A percentile compares a stretch with the other conserved stretches of the same genome.
Evolutionary conservation across 495 filamentous ascomycete species (phyloP).

Genomic region (Lophium mytilinum): DNA sequence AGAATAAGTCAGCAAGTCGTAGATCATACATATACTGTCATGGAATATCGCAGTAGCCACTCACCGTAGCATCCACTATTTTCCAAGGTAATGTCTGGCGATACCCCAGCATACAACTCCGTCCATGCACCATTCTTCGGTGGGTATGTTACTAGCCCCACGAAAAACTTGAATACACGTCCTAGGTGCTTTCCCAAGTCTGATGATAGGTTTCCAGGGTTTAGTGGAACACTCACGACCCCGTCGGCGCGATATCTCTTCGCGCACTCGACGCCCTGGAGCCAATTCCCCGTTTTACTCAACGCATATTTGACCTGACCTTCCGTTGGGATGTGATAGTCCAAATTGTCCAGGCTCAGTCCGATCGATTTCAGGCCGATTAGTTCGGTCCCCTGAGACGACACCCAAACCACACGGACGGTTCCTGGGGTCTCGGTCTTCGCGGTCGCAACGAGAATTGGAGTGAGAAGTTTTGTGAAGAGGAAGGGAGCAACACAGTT

Average conservation of each 20-base stretch:
- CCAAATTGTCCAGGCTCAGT: background rate
- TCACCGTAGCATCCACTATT: background rate
- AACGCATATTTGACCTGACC: slow-evolving; percentile 33
- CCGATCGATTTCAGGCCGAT: slow-evolving; percentile 12
- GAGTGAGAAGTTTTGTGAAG: slow-evolving; percentile 39
- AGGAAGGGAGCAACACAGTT: slow-evolving; percentile 45
- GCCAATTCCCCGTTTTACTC: slow-evolving; percentile 37
- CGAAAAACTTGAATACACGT: background rate
- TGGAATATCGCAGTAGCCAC: background rate
- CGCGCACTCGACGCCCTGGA: slow-evolving; percentile 33
- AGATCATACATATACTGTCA: no score
- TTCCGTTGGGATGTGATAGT: background rate
- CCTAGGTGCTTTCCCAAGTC: slow-evolving; percentile 29
- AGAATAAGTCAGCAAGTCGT: background rate
- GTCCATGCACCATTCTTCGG: slow-evolving; percentile 25
- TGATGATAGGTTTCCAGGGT: slow-evolving; percentile 23
- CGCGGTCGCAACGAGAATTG: slow-evolving; percentile 38
- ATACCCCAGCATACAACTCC: slow-evolving; percentile 26
- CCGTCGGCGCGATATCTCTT: slow-evolving; percentile 27
- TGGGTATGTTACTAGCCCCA: slow-evolving; percentile 1
- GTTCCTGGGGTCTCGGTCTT: slow-evolving; percentile 8
- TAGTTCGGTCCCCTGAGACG: slow-evolving; percentile 24
- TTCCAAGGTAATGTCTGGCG: slow-evolving; percentile 14
- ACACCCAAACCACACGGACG: slow-evolving; percentile 39
- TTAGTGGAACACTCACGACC: slow-evolving; percentile 26